phyloP scores from a whole-genome alignment of 108 stramenopile species.

The Conticribra weissflogii region DNA sequence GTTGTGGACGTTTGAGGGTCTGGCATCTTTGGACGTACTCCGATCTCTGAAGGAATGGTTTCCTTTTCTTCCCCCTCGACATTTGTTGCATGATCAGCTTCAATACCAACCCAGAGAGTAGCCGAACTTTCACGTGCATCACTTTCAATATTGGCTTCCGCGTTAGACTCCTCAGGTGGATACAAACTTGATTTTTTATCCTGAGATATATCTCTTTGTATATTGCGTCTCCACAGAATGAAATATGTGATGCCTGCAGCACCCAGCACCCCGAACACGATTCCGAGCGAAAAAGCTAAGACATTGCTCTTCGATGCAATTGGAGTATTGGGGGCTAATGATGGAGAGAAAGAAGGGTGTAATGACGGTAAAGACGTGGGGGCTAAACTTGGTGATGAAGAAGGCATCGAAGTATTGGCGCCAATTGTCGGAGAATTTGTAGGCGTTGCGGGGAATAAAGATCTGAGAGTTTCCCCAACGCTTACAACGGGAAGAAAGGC shows the following conservation, averaged over 20 bases:
- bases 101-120: no score
- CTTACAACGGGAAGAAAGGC: not conserved
- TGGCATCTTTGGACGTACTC: no score
- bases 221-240: not conserved
- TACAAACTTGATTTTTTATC: no score
- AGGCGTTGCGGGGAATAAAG: not conserved
- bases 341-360: constrained; percentile 2
- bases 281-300: not conserved
- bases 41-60: no score
- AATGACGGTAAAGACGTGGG: not conserved
- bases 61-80: no score
- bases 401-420: not conserved
- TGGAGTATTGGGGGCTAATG: not conserved
- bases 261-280: constrained; percentile 2
- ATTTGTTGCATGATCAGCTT: no score
- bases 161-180: no score
- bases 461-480: not conserved
- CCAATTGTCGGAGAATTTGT: not conserved
- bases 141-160: no score
- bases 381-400: not conserved
- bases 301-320: not conserved
- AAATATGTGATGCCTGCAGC: not conserved
- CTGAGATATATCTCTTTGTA: no score
- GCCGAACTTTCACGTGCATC: no score
- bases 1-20: not conserved